Evolutionary conservation across 1,139 yeast species (phyloP).

Genomic region (Blastobotrys petasosporus): DNA sequence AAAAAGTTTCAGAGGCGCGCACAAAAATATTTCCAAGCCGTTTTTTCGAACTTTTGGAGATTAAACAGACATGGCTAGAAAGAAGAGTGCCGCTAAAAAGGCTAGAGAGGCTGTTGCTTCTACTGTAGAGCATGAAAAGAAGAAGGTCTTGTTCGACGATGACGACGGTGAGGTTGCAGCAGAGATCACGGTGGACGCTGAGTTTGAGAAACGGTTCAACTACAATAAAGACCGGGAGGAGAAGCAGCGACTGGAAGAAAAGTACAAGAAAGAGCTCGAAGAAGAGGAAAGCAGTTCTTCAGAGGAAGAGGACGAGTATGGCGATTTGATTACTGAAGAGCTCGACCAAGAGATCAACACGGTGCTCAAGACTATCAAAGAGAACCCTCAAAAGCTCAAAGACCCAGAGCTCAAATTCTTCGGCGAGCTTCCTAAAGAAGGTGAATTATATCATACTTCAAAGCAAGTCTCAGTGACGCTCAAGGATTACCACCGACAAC

Average conservation of each 20-base stretch:
- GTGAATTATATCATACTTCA: conserved; percentile 15
- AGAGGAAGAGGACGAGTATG: conserved; percentile 91
- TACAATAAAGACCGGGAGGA: conserved; percentile 35
- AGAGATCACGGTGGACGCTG: conserved; percentile 28
- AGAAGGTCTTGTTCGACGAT: conserved; percentile 13
- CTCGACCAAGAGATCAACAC: conserved; percentile 74
- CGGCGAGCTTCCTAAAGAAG: conserved; percentile 49
- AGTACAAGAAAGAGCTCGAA: conserved; percentile 23
- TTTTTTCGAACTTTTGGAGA: background rate
- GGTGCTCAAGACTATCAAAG: conserved; percentile 64
- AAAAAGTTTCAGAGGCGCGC: background rate
- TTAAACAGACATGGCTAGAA: conserved; percentile 71
- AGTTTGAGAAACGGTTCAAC: conserved; percentile 31
- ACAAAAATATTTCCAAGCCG: background rate
- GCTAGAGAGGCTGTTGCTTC: conserved; percentile 48
- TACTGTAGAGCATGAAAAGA: conserved; percentile 10
- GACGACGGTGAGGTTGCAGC: conserved; percentile 26
- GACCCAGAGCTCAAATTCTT: conserved; percentile 68
- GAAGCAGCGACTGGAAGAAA: conserved; percentile 26
- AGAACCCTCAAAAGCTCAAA: conserved; percentile 53
- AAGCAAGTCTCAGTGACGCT: conserved; percentile 63
- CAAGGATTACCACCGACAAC: conserved; percentile 88
- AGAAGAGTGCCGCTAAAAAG: conserved; percentile 79
- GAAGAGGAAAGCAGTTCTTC: conserved; percentile 35
- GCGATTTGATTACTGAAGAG: conserved; percentile 79